phyloP scores from a whole-genome alignment of 306 rosid species.

The Astragalus membranaceus region DNA sequence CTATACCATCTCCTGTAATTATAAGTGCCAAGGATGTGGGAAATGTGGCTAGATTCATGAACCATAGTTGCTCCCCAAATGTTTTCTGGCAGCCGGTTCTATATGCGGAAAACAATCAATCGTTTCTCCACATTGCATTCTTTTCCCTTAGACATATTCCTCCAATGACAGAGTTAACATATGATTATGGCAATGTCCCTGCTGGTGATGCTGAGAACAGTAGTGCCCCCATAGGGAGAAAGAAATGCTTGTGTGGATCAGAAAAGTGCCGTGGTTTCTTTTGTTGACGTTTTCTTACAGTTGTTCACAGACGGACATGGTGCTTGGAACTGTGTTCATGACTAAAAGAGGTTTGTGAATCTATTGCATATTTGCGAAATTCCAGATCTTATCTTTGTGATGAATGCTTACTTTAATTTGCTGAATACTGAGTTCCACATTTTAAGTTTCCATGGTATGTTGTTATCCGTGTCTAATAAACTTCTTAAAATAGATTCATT shows the following conservation, averaged over 20 bases:
- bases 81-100: constrained; percentile 63
- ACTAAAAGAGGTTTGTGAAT: constrained; percentile 23
- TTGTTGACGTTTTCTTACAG: constrained; percentile 32
- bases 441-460: too few species aligned
- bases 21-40: constrained; percentile 53
- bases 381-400: background rate
- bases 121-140: constrained; percentile 52
- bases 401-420: background rate
- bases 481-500: too few species aligned
- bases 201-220: constrained; percentile 21
- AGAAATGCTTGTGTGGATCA: constrained; percentile 55
- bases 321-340: constrained; percentile 18
- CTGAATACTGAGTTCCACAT: too few species aligned
- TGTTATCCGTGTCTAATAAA: background rate
- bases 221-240: constrained; percentile 26
- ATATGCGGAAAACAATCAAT: constrained; percentile 43
- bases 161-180: constrained; percentile 63
- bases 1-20: constrained; percentile 39
- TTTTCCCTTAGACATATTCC: constrained; percentile 56
- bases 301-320: constrained; percentile 4
- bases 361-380: background rate
- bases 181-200: constrained; percentile 44
- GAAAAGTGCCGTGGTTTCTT: constrained; percentile 50
- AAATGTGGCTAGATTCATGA: constrained; percentile 67
- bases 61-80: constrained; percentile 71